A percentile compares a stretch with the other conserved stretches of the same genome.
Evolutionary conservation across 169 alveolate species (phyloP).

Genomic region (Cryptosporidium bovis): DNA sequence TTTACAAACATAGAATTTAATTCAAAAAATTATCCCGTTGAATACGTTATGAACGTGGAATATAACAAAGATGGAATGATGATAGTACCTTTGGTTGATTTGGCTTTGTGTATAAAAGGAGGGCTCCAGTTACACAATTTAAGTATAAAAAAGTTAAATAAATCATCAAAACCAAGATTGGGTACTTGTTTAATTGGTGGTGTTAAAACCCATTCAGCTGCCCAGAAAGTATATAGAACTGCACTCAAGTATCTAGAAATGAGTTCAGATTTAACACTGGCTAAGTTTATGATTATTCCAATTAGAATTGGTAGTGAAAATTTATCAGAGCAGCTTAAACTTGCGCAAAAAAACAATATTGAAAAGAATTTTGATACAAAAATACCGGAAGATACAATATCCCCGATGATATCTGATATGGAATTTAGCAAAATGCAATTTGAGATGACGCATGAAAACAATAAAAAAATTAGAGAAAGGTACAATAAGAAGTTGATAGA

Average conservation of each 20-base stretch:
- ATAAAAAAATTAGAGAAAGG: slow-evolving; percentile 43
- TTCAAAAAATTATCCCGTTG: slow-evolving; percentile 34
- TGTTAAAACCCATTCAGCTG: slow-evolving; percentile 53
- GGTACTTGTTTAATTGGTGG: slow-evolving; percentile 71
- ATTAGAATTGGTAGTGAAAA: slow-evolving; percentile 41
- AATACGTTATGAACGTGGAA: slow-evolving; percentile 52
- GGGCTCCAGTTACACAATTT: slow-evolving; percentile 26
- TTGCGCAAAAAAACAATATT: slow-evolving; percentile 9
- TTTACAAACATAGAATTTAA: slow-evolving; percentile 15
- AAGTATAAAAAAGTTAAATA: not conserved
- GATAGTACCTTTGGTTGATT: slow-evolving; percentile 35
- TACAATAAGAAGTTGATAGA: slow-evolving; percentile 14
- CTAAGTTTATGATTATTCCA: slow-evolving; percentile 61
- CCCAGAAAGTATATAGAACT: slow-evolving; percentile 44
- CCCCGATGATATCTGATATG: slow-evolving; percentile 57
- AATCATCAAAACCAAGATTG: slow-evolving; percentile 32
- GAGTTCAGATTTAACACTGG: slow-evolving; percentile 53
- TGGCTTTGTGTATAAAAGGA: slow-evolving; percentile 61
- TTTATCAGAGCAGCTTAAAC: slow-evolving; percentile 40
- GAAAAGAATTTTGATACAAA: slow-evolving; percentile 27
- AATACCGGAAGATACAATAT: slow-evolving; percentile 59
- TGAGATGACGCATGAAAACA: slow-evolving; percentile 51
- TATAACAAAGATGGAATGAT: slow-evolving; percentile 17
- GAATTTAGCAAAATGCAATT: slow-evolving; percentile 62
- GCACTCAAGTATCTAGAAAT: slow-evolving; percentile 46